phyloP scores from a whole-genome alignment of 192 early-diverging fungal genomes.

The Ambispora gerdemannii region DNA sequence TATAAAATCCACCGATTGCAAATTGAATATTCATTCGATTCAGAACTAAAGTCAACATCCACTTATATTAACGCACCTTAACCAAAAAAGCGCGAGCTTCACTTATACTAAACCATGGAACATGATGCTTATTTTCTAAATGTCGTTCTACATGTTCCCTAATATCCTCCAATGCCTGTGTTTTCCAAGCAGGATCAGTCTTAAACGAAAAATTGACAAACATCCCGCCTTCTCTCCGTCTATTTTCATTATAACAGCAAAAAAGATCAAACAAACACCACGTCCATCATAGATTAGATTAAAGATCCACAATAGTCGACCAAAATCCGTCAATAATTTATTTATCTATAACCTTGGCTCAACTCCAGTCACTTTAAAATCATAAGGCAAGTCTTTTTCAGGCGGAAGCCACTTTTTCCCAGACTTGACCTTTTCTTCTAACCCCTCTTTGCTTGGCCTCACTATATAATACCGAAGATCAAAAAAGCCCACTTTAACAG shows the following conservation, averaged over 20 bases:
- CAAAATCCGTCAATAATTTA: neutral
- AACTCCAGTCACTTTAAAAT: slow-evolving; percentile 47
- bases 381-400: slow-evolving; percentile 45
- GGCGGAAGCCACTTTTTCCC: slow-evolving; percentile 42
- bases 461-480: slow-evolving; percentile 45
- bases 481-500: slow-evolving; percentile 41
- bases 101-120: slow-evolving; percentile 67
- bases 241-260: slow-evolving; percentile 1
- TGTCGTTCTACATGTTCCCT: slow-evolving; percentile 45
- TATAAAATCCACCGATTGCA: no score
- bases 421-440: slow-evolving; percentile 35
- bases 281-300: no score
- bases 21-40: no score
- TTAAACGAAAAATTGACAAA: slow-evolving; percentile 53
- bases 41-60: no score
- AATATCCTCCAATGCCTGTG: slow-evolving; percentile 44
- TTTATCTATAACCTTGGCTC: slow-evolving; percentile 44
- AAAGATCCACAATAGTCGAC: neutral
- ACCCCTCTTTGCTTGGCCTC: slow-evolving; percentile 30
- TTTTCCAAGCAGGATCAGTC: slow-evolving; percentile 32
- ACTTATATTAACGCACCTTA: slow-evolving; percentile 33
- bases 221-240: slow-evolving; percentile 50
- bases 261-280: no score
- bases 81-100: slow-evolving; percentile 64
- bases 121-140: slow-evolving; percentile 50